Evolutionary conservation across 768 basidiomycete species (phyloP).

Genomic region (Boletus reticuloceps): DNA sequence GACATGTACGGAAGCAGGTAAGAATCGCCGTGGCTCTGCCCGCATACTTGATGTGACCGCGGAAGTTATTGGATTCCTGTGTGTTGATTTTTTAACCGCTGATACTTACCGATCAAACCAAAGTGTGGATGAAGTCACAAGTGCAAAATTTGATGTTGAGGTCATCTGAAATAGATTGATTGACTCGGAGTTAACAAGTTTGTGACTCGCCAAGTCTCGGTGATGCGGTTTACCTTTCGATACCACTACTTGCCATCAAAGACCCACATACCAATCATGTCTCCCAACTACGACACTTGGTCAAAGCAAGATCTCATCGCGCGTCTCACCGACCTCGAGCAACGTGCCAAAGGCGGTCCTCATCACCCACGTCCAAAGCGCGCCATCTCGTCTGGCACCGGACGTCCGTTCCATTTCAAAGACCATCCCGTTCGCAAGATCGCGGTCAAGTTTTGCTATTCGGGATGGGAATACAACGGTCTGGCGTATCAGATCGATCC

Average conservation of each 20-base stretch:
- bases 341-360: not conserved
- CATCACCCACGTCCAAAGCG: conserved; percentile 6
- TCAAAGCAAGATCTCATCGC: conserved; percentile 18
- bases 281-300: conserved; percentile 51
- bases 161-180: too few relatives aligned
- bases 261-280: conserved; percentile 32
- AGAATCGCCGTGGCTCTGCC: too few relatives aligned
- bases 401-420: conserved; percentile 60
- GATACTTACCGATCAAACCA: too few relatives aligned
- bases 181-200: too few relatives aligned
- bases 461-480: conserved; percentile 90
- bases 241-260: conserved; percentile 32
- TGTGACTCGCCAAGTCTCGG: not conserved
- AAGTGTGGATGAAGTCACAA: too few relatives aligned
- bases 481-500: conserved; percentile 74
- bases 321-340: not conserved
- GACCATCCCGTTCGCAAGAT: conserved; percentile 81
- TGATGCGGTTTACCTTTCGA: conserved; percentile 29
- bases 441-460: conserved; percentile 89
- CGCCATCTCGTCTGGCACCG: conserved; percentile 8
- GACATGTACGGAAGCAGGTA: too few relatives aligned
- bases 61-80: too few relatives aligned
- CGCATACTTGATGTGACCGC: too few relatives aligned
- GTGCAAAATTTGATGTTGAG: too few relatives aligned
- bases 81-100: too few relatives aligned